Conservation (phyloP, 2,329 filamentous ascomycete species). For the Cladobotryum mycophilum region DNA sequence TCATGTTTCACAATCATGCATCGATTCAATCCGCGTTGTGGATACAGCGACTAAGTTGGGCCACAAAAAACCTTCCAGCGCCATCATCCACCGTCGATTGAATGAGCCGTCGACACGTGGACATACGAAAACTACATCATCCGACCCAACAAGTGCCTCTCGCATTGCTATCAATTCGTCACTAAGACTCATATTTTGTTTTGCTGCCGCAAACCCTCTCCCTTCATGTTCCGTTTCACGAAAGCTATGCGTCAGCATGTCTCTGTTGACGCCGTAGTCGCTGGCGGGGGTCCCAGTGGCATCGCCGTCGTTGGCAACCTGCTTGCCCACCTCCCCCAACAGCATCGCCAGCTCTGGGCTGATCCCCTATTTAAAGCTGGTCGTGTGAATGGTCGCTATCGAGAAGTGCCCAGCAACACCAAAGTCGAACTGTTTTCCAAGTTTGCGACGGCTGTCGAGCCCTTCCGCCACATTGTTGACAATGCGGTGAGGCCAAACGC, state of each 20-base stretch:
- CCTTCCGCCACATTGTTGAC: slow-evolving; percentile 47
- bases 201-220: too few species aligned
- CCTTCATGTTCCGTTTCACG: neutral
- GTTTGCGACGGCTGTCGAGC: slow-evolving; percentile 46
- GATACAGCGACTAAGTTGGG: too few species aligned
- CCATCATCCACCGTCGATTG: too few species aligned
- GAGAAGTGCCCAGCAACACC: slow-evolving; percentile 57
- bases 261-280: slow-evolving; percentile 16
- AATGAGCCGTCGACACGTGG: too few species aligned
- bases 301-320: slow-evolving; percentile 57
- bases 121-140: too few species aligned
- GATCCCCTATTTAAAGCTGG: slow-evolving; percentile 51
- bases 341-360: slow-evolving; percentile 48
- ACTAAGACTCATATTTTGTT: too few species aligned
- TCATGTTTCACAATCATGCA: too few species aligned
- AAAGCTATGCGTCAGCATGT: neutral
- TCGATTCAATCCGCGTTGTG: too few species aligned
- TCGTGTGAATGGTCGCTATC: slow-evolving; percentile 46
- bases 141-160: too few species aligned
- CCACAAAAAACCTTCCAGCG: too few species aligned
- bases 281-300: slow-evolving; percentile 28
- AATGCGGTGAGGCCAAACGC: slow-evolving; percentile 45
- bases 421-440: slow-evolving; percentile 54
- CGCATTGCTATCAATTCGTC: too few species aligned
- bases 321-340: slow-evolving; percentile 40